Evolutionary conservation across 768 basidiomycete species (phyloP).

Genomic region (Lactarius sp.): DNA sequence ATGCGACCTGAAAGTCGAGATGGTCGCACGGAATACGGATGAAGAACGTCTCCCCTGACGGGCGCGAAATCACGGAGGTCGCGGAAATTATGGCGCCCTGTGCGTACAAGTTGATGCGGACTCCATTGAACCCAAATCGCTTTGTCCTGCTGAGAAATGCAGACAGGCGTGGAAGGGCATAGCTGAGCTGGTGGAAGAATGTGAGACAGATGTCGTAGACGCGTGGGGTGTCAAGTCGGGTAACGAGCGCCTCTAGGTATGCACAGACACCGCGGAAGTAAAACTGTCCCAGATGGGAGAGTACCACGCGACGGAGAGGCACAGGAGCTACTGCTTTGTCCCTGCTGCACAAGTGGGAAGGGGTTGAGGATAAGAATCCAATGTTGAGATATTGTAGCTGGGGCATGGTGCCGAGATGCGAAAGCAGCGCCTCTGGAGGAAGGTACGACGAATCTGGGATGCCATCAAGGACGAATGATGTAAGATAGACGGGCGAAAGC

Average conservation of each 20-base stretch:
- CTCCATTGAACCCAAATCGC: conserved; percentile 1
- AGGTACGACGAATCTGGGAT: too few relatives aligned
- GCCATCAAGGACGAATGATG: too few relatives aligned
- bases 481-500: too few relatives aligned
- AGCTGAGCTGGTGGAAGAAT: conserved; percentile 1
- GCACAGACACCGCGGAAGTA: neutral
- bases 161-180: conserved; percentile 1
- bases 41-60: neutral
- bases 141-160: neutral
- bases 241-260: neutral
- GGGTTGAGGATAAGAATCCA: too few relatives aligned
- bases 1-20: conserved; percentile 5
- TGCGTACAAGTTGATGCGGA: neutral
- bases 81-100: neutral
- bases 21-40: neutral
- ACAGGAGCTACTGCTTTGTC: neutral
- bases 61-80: neutral
- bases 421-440: too few relatives aligned
- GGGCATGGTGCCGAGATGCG: too few relatives aligned
- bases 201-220: neutral
- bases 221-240: neutral
- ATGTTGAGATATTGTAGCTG: too few relatives aligned
- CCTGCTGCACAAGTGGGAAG: too few relatives aligned
- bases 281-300: neutral
- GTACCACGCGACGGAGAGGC: neutral